These are phyloP conservation scores for Xylaria sp. DNA, from an alignment of 2,329 filamentous ascomycete genomes.

Conservation along the genomic window DNA sequence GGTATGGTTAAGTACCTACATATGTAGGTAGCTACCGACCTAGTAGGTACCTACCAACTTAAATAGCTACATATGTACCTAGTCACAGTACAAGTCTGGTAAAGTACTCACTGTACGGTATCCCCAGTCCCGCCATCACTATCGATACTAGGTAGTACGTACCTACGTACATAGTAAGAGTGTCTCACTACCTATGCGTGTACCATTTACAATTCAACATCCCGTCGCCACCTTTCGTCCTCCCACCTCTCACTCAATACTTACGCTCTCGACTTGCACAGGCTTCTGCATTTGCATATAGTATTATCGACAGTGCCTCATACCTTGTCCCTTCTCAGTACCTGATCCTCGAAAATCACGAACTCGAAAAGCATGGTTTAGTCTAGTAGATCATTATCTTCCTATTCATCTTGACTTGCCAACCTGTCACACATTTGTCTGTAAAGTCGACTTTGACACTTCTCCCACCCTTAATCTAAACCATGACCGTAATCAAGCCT, in stretches of 20 bases:
- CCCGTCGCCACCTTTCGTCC: neutral
- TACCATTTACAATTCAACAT: neutral
- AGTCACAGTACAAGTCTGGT: neutral
- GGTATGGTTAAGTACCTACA: neutral
- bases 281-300: neutral
- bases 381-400: neutral
- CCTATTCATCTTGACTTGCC: neutral
- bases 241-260: neutral
- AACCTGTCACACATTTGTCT: neutral
- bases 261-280: neutral
- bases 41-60: too few species aligned
- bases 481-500: constrained; percentile 43
- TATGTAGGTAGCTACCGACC: too few species aligned
- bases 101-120: neutral
- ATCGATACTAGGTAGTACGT: too few species aligned
- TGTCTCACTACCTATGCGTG: too few species aligned
- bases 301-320: neutral
- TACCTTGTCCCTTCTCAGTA: neutral
- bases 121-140: too few species aligned
- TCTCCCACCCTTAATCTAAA: neutral
- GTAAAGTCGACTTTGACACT: neutral
- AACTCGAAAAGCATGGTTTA: neutral
- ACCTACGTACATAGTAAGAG: too few species aligned
- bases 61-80: too few species aligned
- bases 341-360: neutral